Evolutionary conservation across 2,329 filamentous ascomycete species (phyloP).

Genomic region (Septoria linicola): DNA sequence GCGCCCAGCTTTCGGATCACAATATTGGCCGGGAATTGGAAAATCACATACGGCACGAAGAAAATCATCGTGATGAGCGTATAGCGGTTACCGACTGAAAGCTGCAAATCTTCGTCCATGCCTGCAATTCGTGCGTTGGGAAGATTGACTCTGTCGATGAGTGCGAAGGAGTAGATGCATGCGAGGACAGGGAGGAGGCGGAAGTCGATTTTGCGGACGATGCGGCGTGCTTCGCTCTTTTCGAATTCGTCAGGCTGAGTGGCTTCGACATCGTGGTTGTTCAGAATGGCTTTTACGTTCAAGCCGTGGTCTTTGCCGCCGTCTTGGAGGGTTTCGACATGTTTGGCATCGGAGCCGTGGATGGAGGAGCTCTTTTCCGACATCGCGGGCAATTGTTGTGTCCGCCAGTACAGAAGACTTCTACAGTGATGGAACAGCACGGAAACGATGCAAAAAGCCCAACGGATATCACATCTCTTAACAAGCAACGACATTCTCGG

Average conservation of each 20-base stretch:
- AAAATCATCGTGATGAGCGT: slow-evolving; percentile 43
- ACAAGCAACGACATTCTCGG: neutral
- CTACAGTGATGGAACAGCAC: neutral
- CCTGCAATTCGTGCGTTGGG: slow-evolving; percentile 21
- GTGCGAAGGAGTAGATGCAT: slow-evolving; percentile 22
- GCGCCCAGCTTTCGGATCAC: slow-evolving; percentile 40
- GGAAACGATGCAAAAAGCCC: too few relatives aligned
- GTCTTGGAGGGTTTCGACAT: slow-evolving; percentile 11
- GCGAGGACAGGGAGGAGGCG: slow-evolving; percentile 24
- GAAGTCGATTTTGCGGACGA: slow-evolving; percentile 26
- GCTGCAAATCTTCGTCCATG: slow-evolving; percentile 32
- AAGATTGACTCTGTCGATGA: slow-evolving; percentile 27
- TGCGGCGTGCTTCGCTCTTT: slow-evolving; percentile 17
- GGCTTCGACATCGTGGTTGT: slow-evolving; percentile 5
- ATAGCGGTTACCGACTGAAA: slow-evolving; percentile 35
- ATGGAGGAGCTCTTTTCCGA: slow-evolving; percentile 14
- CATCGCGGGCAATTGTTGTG: neutral
- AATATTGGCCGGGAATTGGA: slow-evolving; percentile 33
- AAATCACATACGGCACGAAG: slow-evolving; percentile 34
- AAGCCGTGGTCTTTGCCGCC: slow-evolving; percentile 15
- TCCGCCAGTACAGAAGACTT: neutral
- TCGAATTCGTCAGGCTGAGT: slow-evolving; percentile 7
- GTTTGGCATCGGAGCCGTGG: slow-evolving; percentile 8
- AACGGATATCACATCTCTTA: too few relatives aligned
- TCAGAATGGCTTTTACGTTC: slow-evolving; percentile 11